Conservation (phyloP, 352 stramenopile genomes). For the Aphanomyces cochlioides region DNA sequence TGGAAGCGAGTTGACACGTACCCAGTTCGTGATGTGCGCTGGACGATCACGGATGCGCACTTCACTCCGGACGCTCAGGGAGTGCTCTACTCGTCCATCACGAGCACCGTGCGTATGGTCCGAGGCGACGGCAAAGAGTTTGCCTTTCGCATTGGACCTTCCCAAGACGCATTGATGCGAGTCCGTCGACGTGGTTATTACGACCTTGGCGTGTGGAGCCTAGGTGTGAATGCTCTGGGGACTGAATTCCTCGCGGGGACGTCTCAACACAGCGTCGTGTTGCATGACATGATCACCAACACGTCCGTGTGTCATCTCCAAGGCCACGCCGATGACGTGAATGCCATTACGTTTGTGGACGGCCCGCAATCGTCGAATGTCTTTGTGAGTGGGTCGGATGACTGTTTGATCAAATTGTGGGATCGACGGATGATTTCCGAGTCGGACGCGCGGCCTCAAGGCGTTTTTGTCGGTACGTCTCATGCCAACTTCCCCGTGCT, state of each 20-base stretch:
- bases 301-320: slow-evolving; percentile 63
- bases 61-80: slow-evolving; percentile 67
- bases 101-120: slow-evolving; percentile 79
- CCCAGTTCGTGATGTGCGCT: slow-evolving; percentile 68
- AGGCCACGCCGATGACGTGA: slow-evolving; percentile 75
- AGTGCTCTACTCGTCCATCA: slow-evolving; percentile 79
- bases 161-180: slow-evolving; percentile 50
- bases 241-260: slow-evolving; percentile 82
- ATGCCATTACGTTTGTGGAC: slow-evolving; percentile 82
- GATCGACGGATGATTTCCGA: slow-evolving; percentile 74
- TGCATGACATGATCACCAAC: slow-evolving; percentile 78
- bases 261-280: slow-evolving; percentile 62
- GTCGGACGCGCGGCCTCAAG: slow-evolving; percentile 64
- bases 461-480: slow-evolving; percentile 50
- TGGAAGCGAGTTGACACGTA: slow-evolving; percentile 53
- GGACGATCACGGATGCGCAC: slow-evolving; percentile 81
- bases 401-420: slow-evolving; percentile 82
- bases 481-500: neutral
- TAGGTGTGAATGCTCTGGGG: slow-evolving; percentile 69
- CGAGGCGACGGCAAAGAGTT: slow-evolving; percentile 49
- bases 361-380: slow-evolving; percentile 76
- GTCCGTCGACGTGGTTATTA: slow-evolving; percentile 35
- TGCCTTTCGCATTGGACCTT: slow-evolving; percentile 31
- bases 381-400: slow-evolving; percentile 81
- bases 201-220: slow-evolving; percentile 70